Percentiles rank a stretch among this genome's conserved stretches.
Conservation (phyloP, 768 basidiomycete species). For the Rhodotorula sphaerocarpa region DNA sequence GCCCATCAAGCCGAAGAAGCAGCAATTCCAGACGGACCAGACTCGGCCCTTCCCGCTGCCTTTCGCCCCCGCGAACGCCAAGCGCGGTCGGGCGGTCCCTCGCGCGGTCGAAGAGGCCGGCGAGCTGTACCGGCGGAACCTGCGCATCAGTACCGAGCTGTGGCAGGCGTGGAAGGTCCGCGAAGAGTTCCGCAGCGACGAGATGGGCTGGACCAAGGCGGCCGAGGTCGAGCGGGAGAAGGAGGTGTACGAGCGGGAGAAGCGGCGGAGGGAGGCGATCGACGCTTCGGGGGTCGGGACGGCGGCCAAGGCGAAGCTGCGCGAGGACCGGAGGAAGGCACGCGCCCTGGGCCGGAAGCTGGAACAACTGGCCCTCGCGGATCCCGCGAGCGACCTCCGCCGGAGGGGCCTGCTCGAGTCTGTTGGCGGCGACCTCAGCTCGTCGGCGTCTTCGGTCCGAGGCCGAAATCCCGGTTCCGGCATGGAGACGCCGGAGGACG, state of each 20-base stretch:
- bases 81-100: slow-evolving; percentile 58
- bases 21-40: slow-evolving; percentile 97
- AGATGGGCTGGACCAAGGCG: slow-evolving; percentile 68
- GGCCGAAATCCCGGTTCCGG: background rate
- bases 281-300: background rate
- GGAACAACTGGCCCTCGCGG: slow-evolving; percentile 21
- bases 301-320: too few species aligned
- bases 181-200: slow-evolving; percentile 87
- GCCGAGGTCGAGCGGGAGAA: slow-evolving; percentile 17
- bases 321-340: slow-evolving; percentile 10
- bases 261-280: background rate
- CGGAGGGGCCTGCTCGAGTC: too few species aligned
- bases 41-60: slow-evolving; percentile 88
- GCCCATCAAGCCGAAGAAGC: slow-evolving; percentile 84
- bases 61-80: slow-evolving; percentile 57
- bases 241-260: background rate
- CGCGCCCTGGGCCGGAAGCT: slow-evolving; percentile 18
- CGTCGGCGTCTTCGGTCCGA: too few species aligned
- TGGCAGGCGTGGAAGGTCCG: slow-evolving; percentile 92
- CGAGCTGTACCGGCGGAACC: slow-evolving; percentile 74
- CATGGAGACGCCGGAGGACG: slow-evolving; percentile 5
- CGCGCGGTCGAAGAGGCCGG: slow-evolving; percentile 95
- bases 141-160: slow-evolving; percentile 78
- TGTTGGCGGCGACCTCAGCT: too few species aligned
- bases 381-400: background rate